Conservation (phyloP, 164 flowering plant species). For the Protea cynaroides region DNA sequence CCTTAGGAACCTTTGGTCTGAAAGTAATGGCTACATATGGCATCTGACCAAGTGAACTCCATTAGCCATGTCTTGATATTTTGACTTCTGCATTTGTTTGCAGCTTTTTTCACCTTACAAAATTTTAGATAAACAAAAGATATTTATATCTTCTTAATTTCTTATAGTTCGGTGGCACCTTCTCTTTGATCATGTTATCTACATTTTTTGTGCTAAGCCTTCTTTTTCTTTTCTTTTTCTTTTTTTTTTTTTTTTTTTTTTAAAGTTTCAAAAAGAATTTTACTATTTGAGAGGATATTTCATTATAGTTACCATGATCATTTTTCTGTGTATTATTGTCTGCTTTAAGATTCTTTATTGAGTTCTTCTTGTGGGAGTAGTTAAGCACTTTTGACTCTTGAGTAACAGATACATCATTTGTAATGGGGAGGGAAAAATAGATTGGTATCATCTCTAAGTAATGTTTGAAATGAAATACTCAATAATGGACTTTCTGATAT, state of each 20-base stretch:
- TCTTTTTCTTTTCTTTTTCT: not conserved
- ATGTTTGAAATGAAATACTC: not conserved
- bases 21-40: too few species aligned
- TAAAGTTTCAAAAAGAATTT: not conserved
- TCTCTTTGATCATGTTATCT: too few species aligned
- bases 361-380: too few species aligned
- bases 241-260: too few species aligned
- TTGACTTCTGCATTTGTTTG: not conserved
- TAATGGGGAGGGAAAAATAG: too few species aligned
- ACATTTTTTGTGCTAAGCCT: not conserved
- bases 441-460: not conserved
- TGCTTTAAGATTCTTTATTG: not conserved
- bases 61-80: too few species aligned
- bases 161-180: too few species aligned
- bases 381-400: not conserved
- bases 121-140: too few species aligned
- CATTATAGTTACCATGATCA: not conserved
- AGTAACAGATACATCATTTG: not conserved
- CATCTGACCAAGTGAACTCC: too few species aligned
- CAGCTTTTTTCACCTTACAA: too few species aligned
- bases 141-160: too few species aligned
- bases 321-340: not conserved
- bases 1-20: not conserved
- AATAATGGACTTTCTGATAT: conserved; percentile 4
- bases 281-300: not conserved